Percentiles rank a stretch among this genome's conserved stretches.
Conservation (phyloP, 352 stramenopile genomes). For the Pythium rishiriense region DNA sequence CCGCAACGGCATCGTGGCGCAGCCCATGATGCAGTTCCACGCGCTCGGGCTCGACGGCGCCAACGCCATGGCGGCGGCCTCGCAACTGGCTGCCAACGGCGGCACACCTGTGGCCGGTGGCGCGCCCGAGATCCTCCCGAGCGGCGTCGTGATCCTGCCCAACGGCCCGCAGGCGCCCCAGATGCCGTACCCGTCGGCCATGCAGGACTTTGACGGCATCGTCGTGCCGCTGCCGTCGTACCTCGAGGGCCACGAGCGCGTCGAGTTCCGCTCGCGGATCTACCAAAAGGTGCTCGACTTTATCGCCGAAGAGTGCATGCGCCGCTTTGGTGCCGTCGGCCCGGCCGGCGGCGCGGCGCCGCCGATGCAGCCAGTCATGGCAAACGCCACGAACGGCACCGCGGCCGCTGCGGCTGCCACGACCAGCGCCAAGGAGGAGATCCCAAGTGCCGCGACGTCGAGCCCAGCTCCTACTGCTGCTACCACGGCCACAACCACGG, state of each 20-base stretch:
- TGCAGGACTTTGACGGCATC: constrained; percentile 82
- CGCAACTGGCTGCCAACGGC: constrained; percentile 6
- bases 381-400: not conserved
- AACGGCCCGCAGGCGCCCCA: constrained; percentile 58
- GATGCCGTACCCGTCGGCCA: constrained; percentile 46
- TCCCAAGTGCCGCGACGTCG: not conserved
- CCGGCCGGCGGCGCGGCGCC: not conserved
- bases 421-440: not conserved
- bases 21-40: constrained; percentile 30
- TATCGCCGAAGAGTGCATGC: constrained; percentile 81
- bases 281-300: constrained; percentile 85
- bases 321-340: constrained; percentile 33
- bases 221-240: constrained; percentile 78
- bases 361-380: not conserved
- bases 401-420: not conserved
- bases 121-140: constrained; percentile 27
- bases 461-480: not conserved
- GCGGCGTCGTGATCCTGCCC: constrained; percentile 42
- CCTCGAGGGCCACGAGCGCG: constrained; percentile 65
- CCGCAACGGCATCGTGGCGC: constrained; percentile 22
- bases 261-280: constrained; percentile 75
- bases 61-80: constrained; percentile 5
- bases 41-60: constrained; percentile 1
- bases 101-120: not conserved
- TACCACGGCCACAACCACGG: not conserved